These are phyloP conservation scores for Emmonsiellopsis sp. DNA, from an alignment of 2,329 filamentous ascomycete genomes.

Conservation along the genomic window DNA sequence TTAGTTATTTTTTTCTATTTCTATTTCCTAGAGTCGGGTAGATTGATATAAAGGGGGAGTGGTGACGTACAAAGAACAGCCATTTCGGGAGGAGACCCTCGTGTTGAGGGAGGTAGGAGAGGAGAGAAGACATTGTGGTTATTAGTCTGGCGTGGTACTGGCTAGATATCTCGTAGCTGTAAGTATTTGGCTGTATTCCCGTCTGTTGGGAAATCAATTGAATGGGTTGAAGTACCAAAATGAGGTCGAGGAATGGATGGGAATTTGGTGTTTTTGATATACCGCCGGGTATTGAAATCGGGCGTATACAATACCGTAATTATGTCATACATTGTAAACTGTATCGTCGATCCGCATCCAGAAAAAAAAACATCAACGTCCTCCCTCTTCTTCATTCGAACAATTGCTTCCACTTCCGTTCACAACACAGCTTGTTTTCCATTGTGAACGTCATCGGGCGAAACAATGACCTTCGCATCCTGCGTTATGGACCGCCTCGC, in stretches of 20 bases:
- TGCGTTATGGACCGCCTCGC: constrained; percentile 24
- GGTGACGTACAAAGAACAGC: constrained; percentile 51
- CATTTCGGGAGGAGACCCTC: constrained; percentile 53
- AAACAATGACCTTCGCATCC: constrained; percentile 25
- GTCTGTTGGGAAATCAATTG: no score
- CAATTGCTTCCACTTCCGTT: neutral
- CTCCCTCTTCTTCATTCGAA: neutral
- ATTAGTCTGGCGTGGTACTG: no score
- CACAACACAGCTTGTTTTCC: neutral
- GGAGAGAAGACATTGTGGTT: neutral
- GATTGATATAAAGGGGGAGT: neutral
- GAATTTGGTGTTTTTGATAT: no score
- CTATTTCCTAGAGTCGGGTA: neutral
- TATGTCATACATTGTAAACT: no score
- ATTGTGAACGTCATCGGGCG: neutral
- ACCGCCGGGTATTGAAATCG: no score
- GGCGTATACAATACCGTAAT: no score
- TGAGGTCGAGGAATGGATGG: no score
- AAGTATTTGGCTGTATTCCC: no score
- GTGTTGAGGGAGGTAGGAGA: constrained; percentile 26
- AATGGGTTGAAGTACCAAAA: no score
- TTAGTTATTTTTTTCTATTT: neutral
- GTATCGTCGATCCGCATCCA: no score
- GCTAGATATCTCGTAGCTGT: no score
- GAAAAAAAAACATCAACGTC: neutral